A percentile compares a stretch with the other conserved stretches of the same genome.
Conservation (phyloP, 1,284 basidiomycete genomes). For the Inonotus obliquus region DNA sequence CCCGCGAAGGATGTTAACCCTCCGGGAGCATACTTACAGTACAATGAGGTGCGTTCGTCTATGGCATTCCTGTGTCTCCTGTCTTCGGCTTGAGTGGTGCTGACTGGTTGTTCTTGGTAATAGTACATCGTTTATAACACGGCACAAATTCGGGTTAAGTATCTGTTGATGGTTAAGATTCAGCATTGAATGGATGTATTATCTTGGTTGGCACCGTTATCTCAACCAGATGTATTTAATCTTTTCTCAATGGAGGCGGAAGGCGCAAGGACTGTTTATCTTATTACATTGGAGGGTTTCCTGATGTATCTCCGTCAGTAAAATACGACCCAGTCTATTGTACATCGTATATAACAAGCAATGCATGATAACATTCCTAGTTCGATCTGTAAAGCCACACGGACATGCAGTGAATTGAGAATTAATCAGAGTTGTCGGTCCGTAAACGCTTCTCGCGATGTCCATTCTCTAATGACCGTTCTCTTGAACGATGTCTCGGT, state of each 20-base stretch:
- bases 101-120: neutral
- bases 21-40: slow-evolving; percentile 35
- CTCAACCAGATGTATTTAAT: neutral
- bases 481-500: slow-evolving; percentile 35
- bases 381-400: too few relatives aligned
- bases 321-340: neutral
- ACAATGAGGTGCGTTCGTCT: slow-evolving; percentile 45
- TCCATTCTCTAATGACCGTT: slow-evolving; percentile 33
- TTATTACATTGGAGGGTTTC: neutral
- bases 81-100: too few relatives aligned
- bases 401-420: neutral
- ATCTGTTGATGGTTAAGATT: slow-evolving; percentile 41
- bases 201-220: too few relatives aligned
- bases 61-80: neutral
- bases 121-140: slow-evolving; percentile 43
- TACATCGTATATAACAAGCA: slow-evolving; percentile 3
- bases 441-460: slow-evolving; percentile 32
- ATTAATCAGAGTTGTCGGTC: slow-evolving; percentile 10
- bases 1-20: slow-evolving; percentile 33
- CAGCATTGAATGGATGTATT: slow-evolving; percentile 4
- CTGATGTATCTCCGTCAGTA: neutral
- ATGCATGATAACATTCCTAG: neutral
- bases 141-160: slow-evolving; percentile 39
- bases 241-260: neutral
- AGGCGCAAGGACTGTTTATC: neutral